Conservation (phyloP, 2,329 filamentous ascomycete genomes). For the Trichoderma sp. region DNA sequence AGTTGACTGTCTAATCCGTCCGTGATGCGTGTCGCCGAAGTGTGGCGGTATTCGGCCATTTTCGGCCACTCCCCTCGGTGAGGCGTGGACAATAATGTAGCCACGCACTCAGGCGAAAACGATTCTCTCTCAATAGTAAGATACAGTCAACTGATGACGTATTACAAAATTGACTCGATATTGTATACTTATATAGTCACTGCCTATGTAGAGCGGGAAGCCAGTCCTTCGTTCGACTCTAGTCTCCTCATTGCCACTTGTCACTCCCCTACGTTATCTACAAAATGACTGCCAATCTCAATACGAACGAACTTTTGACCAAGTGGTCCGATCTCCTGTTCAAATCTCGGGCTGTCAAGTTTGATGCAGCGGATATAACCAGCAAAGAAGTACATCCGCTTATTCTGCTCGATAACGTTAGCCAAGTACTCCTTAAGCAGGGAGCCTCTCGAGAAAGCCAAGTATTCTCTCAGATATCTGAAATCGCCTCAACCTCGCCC, state of each 20-base stretch:
- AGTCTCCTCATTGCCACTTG: not conserved
- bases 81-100: not conserved
- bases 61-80: too few species aligned
- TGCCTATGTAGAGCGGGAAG: not conserved
- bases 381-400: not conserved
- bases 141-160: not conserved
- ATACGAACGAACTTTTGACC: not conserved
- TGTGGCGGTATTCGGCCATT: too few species aligned
- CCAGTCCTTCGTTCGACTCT: not conserved
- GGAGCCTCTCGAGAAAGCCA: not conserved
- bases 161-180: not conserved
- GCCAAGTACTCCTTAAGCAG: not conserved
- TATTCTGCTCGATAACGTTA: not conserved
- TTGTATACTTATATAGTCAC: not conserved
- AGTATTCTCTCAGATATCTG: not conserved
- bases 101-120: not conserved
- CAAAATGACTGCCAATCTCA: not conserved
- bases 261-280: not conserved
- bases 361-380: not conserved
- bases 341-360: not conserved
- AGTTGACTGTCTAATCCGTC: too few species aligned
- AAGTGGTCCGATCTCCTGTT: not conserved
- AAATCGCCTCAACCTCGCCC: conserved; percentile 7
- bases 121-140: not conserved
- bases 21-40: too few species aligned